A percentile compares a stretch with the other conserved stretches of the same genome.
phyloP scores from a whole-genome alignment of 345 rosid species.

The Salix suchowensis region DNA sequence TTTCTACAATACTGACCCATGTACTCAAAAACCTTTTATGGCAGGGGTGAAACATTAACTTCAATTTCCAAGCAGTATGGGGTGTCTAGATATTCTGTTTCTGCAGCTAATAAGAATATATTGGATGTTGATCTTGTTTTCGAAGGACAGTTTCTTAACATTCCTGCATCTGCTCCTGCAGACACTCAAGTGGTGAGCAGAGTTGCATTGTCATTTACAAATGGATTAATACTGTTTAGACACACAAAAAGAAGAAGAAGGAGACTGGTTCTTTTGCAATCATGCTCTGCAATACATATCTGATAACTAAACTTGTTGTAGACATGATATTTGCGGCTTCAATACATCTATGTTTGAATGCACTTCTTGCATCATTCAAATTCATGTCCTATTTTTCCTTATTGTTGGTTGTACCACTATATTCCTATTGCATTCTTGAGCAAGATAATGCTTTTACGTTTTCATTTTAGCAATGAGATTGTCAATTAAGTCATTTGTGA shows the following conservation, averaged over 20 bases:
- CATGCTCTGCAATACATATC: not conserved
- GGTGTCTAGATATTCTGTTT: conserved; percentile 19
- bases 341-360: not conserved
- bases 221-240: not conserved
- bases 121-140: conserved; percentile 20
- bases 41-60: conserved; percentile 35
- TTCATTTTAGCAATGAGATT: no score
- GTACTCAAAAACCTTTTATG: not conserved
- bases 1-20: not conserved
- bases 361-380: no score
- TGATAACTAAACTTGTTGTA: not conserved
- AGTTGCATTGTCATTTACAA: not conserved
- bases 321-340: not conserved
- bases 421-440: no score
- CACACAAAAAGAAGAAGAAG: not conserved
- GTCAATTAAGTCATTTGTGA: no score
- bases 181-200: conserved; percentile 15
- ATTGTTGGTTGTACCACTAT: no score
- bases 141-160: conserved; percentile 26
- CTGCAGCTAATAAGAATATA: conserved; percentile 13
- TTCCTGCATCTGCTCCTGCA: conserved; percentile 11
- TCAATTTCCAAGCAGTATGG: conserved; percentile 35
- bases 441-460: no score
- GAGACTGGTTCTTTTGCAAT: not conserved
- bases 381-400: no score